These are phyloP conservation scores for Trichophaea hybrida DNA, from an alignment of 2,329 filamentous ascomycete species.

Conservation along the genomic window DNA sequence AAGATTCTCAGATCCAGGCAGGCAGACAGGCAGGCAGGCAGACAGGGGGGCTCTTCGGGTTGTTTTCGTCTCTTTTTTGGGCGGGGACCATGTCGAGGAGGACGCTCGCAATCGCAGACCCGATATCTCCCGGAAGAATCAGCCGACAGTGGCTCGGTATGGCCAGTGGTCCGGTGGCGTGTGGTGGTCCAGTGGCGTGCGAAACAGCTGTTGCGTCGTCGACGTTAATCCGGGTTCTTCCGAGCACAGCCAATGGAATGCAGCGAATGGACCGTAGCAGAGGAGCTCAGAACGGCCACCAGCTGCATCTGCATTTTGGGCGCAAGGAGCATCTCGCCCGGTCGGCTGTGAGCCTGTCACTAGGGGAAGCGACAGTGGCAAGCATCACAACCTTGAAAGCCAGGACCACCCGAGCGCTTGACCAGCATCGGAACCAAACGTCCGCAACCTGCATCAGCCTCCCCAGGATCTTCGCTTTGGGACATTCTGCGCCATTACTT, in stretches of 20 bases:
- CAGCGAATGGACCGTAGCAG: background rate
- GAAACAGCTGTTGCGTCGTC: background rate
- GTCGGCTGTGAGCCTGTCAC: too few species aligned
- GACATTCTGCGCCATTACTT: slow-evolving; percentile 2
- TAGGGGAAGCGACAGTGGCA: too few species aligned
- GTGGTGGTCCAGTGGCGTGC: background rate
- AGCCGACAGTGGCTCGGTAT: background rate
- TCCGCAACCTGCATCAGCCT: background rate
- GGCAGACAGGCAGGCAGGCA: too few species aligned
- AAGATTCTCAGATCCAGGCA: too few species aligned
- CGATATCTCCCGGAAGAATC: background rate
- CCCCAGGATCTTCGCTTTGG: slow-evolving; percentile 1
- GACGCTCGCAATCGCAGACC: background rate
- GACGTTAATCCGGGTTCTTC: slow-evolving; percentile 1
- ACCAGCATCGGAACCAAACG: slow-evolving; percentile 1
- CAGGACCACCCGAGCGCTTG: background rate
- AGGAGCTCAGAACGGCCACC: too few species aligned
- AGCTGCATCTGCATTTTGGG: too few species aligned
- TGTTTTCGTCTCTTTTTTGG: background rate
- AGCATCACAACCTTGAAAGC: background rate
- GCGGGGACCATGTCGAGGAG: background rate
- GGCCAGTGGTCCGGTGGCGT: background rate
- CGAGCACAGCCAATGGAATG: slow-evolving; percentile 1
- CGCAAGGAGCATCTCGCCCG: too few species aligned
- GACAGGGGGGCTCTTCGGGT: background rate